Evolutionary conservation across 208 protist genomes (phyloP), one percentile per base, ranked within the genome.

Genomic region (Trypanosoma vivax): DNA sequence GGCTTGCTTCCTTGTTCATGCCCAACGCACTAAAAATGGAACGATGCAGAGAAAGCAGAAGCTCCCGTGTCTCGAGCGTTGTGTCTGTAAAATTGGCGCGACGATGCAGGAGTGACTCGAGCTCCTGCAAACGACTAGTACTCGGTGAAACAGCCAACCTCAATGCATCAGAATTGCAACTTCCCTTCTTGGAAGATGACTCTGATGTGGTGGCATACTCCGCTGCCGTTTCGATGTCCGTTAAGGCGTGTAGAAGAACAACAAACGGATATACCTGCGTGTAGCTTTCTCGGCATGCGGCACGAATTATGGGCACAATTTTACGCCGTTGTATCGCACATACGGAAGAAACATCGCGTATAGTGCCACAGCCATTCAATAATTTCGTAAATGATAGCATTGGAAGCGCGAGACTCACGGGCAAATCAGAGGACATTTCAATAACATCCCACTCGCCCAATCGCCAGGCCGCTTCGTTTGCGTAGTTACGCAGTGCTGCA

Each of bases 401-500:
- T 9, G 71, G 74, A 16, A 67, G 34, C 3, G 72, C 79, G 2
- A 79, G 52, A 42, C 70, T 78, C 4, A 73, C 68, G 7, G 69
- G 68, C 11, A 75, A 48, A 30, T 60, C 48, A 3, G 47, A 43
- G 21, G 66, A 37, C 2, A 62, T n/a, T 16, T 78, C 16, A 0
- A 94, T 58, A 30, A 19, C 62, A 16, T 88, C 70, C 83, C 87
- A 94, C 59, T 94, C 79, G 6, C 80, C 73, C 3, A 94, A 63
- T 3, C 83, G 75, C 83, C 87, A 94, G 11, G 87, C 78, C 0
- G 87, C 87, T 35, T 94, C 87, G 51, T 90, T 90, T 13, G 87
- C 83, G 62, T 90, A 90, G 29, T 74, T 72, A 40, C 75, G 80
- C 31, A 94, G 40, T 50, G 58, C 67, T 27, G 55, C 66, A 16